Percentiles rank a stretch among this genome's conserved stretches.
These are phyloP conservation scores for Cronartium ribicola DNA, from an alignment of 1,284 basidiomycete species.

Conservation along the genomic window DNA sequence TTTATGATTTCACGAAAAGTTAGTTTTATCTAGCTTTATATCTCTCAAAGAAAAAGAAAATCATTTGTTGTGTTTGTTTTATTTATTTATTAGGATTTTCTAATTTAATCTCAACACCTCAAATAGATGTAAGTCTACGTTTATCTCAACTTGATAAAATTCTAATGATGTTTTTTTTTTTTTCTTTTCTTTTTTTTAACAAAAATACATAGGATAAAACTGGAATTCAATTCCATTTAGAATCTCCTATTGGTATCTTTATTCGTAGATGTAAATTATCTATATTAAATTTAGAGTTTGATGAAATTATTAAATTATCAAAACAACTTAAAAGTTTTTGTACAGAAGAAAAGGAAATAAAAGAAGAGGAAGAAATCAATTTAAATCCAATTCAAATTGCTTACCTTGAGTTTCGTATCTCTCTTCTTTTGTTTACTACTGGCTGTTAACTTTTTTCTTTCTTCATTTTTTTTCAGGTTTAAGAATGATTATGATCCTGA, in stretches of 20 bases:
- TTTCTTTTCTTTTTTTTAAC: too few species aligned
- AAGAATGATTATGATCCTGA: constrained; percentile 36
- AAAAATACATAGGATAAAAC: too few species aligned
- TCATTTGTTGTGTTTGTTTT: not conserved
- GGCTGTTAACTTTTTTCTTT: not conserved
- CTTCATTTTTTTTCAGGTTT: constrained; percentile 16
- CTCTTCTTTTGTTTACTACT: not conserved
- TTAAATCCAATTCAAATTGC: not conserved
- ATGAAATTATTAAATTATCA: constrained; percentile 20
- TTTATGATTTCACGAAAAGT: constrained; percentile 8
- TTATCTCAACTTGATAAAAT: too few species aligned
- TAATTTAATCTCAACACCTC: too few species aligned
- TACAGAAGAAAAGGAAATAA: not conserved
- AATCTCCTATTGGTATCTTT: constrained; percentile 37
- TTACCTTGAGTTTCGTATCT: not conserved
- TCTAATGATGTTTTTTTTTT: too few species aligned
- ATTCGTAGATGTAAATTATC: constrained; percentile 22
- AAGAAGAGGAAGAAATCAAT: too few species aligned
- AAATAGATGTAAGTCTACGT: too few species aligned
- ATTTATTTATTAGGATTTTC: not conserved
- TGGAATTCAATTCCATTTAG: constrained; percentile 16
- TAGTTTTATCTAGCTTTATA: not conserved
- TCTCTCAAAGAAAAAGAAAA: not conserved
- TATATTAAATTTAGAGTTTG: constrained; percentile 29
- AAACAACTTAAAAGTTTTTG: constrained; percentile 27